These are phyloP conservation scores for Kodamaea sagamina DNA, from an alignment of 805 yeast genomes.

Conservation along the genomic window DNA sequence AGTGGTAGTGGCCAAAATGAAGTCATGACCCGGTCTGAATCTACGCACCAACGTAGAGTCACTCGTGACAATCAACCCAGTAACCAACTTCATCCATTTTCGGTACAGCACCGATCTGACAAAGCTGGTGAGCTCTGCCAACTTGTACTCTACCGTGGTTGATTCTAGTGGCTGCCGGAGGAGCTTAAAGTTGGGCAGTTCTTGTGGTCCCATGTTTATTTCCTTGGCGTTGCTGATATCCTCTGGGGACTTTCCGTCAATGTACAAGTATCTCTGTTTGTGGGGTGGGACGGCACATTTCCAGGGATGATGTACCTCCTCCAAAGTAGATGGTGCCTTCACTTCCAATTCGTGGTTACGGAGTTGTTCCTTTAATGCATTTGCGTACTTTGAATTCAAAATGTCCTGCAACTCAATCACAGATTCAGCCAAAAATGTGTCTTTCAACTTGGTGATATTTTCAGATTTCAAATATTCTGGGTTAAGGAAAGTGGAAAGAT, in stretches of 20 bases:
- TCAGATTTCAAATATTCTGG: slow-evolving; percentile 42
- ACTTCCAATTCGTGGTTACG: slow-evolving; percentile 62
- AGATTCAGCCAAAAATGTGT: slow-evolving; percentile 65
- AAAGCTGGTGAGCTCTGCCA: slow-evolving; percentile 58
- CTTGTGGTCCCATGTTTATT: slow-evolving; percentile 48
- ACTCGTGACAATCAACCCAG: slow-evolving; percentile 61
- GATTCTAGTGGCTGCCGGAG: neutral
- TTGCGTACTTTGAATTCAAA: slow-evolving; percentile 57
- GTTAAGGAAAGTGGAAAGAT: slow-evolving; percentile 57
- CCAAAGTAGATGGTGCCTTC: slow-evolving; percentile 55
- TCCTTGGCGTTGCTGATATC: slow-evolving; percentile 23
- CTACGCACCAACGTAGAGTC: slow-evolving; percentile 76
- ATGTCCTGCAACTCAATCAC: slow-evolving; percentile 66
- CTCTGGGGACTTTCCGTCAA: slow-evolving; percentile 54
- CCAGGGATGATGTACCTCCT: slow-evolving; percentile 75
- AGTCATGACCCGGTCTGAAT: slow-evolving; percentile 94
- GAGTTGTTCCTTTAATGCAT: slow-evolving; percentile 46
- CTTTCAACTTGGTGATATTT: slow-evolving; percentile 44
- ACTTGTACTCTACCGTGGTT: slow-evolving; percentile 34
- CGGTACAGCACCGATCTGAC: slow-evolving; percentile 62
- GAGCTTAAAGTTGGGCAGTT: slow-evolving; percentile 53
- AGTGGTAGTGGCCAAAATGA: slow-evolving; percentile 79
- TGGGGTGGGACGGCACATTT: slow-evolving; percentile 91
- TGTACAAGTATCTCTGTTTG: slow-evolving; percentile 80
- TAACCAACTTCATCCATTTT: slow-evolving; percentile 66